Evolutionary conservation across 139 green algal genomes (phyloP), one percentile per base, ranked within the genome.

Genomic region (Micractinium sp.): DNA sequence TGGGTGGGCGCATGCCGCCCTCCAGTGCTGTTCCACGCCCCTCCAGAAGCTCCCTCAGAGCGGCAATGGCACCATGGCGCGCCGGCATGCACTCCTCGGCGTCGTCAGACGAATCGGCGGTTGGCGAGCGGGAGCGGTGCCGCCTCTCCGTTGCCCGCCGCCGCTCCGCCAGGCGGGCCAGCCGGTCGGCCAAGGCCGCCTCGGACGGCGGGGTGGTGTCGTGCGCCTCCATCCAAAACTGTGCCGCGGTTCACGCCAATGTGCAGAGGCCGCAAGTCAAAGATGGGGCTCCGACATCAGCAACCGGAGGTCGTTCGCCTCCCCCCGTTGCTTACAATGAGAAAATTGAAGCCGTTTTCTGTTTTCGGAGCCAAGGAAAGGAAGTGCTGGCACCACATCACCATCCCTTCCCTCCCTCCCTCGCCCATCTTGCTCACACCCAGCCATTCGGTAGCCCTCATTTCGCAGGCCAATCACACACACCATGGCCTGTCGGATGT

Each of bases 111-210:
- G 83, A 87, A 16, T 63, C 60, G 25, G 25, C 27, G 56, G 27
- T 41, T 4, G 16, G 29, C 39, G 78, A 18, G 74, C 35, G 15
- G 33, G 74, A 80, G 74, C 33, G n/a, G 41, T 35, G 41, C 13
- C 77, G 77, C 25, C 29, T 27, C 20, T 29, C 67, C 38, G 66
- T 67, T 15, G 29, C 66, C 2, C 67, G 83, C 83, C 83, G 83
- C 83, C 83, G 83, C 83, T 66, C 38, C 29, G 67, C 67, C 38
- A 87, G 67, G 27, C 83, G 63, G 2, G 27, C 25, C 63, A 87
- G 83, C 15, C 83, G 39, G 38, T 87, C 83, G 15, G 14, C 36
- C 67, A 87, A 39, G 5, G 61, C 35, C 2, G 38, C 83, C 61
- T 75, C 67, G 36, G 38, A 56, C 47, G 47, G 47, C 47, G 47